Evolutionary conservation across 2,329 filamentous ascomycete species (phyloP), one percentile per base, ranked within the genome.

Genomic region (Claviceps sp.): DNA sequence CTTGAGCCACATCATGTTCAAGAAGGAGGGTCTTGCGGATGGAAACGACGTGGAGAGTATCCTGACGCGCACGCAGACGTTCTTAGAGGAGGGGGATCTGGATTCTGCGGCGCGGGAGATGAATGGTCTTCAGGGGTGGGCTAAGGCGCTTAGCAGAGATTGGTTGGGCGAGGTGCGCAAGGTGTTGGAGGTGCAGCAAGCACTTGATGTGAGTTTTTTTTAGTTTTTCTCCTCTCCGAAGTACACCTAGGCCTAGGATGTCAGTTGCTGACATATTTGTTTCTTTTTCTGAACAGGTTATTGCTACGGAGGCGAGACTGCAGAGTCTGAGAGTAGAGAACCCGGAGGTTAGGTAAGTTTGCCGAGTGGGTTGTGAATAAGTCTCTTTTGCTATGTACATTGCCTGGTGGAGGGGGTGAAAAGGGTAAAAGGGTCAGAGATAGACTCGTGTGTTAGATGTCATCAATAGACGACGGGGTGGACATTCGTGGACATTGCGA

Each of bases 31-130:
- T 10, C 75, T 93, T 47, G 85, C 89, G 0, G 82, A 82, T 24
- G 89, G 91, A 19, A 78, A 88, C 60, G 91, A 97, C 63, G 91
- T 97, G 22, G 93, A 98, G 76, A 94, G 89, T 62, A 84, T 97
- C 54, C 78, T 98, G 47, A 87, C 87, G 2, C 79, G 93, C 56
- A 91, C 93, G 1, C 90, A 98, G 71, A 89, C 84, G 7, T 78
- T 89, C 60, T 77, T 98, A 19, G 90, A 98, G 71, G 89, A 97
- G 71, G 93, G 93, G 22, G 84, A 96, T 63, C 71, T 98, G 52
- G 93, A 98, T 67, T 84, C 79, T 50, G 93, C 93, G 2, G 90
- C 93, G 14, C 78, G 93, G 58, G 93, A 98, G 73, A 93, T 98
- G 85, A 98, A 97, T 65, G 81, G 83, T 1, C 75, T 98, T 47